A percentile compares a stretch with the other conserved stretches of the same genome.
These are phyloP conservation scores for Plantago ovata DNA, from an alignment of 257 asterid species.

Conservation along the genomic window DNA sequence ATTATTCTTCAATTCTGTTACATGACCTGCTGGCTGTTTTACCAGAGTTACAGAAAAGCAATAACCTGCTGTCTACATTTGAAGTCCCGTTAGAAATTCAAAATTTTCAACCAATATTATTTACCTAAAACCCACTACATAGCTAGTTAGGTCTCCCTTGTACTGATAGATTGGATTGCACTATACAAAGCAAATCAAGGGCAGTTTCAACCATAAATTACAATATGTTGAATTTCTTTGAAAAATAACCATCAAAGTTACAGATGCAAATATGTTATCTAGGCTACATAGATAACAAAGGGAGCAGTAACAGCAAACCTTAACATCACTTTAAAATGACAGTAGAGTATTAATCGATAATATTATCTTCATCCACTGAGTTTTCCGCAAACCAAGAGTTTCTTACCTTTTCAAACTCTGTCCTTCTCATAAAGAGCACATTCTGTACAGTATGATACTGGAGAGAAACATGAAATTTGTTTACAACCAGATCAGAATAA, in stretches of 20 bases:
- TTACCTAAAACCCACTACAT: no score
- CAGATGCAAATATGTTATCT: neutral
- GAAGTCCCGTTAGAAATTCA: no score
- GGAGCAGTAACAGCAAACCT: neutral
- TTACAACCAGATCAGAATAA: neutral
- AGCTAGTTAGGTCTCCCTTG: no score
- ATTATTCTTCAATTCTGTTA: no score
- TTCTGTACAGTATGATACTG: slow-evolving; percentile 83
- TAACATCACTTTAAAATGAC: neutral
- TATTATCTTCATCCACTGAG: neutral
- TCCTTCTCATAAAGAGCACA: slow-evolving; percentile 76
- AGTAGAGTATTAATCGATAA: neutral
- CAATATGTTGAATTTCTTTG: neutral
- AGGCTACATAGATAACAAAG: neutral
- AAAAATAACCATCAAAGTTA: neutral
- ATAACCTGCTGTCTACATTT: no score
- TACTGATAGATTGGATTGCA: no score
- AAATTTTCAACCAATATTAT: no score
- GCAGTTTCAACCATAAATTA: neutral
- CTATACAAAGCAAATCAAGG: neutral
- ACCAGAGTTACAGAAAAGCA: no score
- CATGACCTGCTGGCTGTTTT: no score
- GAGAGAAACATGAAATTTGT: slow-evolving; percentile 13
- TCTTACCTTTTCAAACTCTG: slow-evolving; percentile 71
- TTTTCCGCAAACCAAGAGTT: slow-evolving; percentile 1